phyloP scores from a whole-genome alignment of 2,329 filamentous ascomycete species.

The Diplodia mutila region DNA sequence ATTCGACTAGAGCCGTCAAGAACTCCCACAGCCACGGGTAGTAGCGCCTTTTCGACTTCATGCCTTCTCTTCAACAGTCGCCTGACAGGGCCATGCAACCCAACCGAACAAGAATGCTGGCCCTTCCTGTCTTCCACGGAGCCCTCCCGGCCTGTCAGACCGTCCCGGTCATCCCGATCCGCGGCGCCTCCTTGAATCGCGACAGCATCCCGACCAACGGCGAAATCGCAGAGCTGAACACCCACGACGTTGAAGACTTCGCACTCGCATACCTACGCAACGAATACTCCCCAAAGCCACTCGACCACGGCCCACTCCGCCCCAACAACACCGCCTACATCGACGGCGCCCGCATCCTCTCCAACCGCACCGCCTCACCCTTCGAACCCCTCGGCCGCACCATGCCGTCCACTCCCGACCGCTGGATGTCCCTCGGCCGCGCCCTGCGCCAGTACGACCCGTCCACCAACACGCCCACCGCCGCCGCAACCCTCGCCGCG shows the following conservation, averaged over 20 bases:
- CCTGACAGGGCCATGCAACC: neutral
- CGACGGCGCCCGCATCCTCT: neutral
- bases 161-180: too few species aligned
- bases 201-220: neutral
- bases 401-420: neutral
- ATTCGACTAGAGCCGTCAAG: neutral
- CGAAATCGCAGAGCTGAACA: neutral
- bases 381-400: neutral
- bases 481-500: neutral
- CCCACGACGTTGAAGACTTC: neutral
- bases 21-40: too few species aligned
- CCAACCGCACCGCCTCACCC: too few species aligned
- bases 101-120: neutral
- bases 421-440: neutral
- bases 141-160: too few species aligned
- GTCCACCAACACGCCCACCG: neutral
- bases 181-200: neutral
- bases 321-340: neutral
- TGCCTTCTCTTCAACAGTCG: neutral
- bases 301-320: neutral
- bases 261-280: constrained; percentile 1
- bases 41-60: neutral
- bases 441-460: neutral
- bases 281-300: neutral
- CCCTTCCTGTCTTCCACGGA: too few species aligned